Percentiles rank a stretch among this genome's conserved stretches.
Conservation (phyloP, 1,284 basidiomycete species). For the Ceratobasidium sp. region DNA sequence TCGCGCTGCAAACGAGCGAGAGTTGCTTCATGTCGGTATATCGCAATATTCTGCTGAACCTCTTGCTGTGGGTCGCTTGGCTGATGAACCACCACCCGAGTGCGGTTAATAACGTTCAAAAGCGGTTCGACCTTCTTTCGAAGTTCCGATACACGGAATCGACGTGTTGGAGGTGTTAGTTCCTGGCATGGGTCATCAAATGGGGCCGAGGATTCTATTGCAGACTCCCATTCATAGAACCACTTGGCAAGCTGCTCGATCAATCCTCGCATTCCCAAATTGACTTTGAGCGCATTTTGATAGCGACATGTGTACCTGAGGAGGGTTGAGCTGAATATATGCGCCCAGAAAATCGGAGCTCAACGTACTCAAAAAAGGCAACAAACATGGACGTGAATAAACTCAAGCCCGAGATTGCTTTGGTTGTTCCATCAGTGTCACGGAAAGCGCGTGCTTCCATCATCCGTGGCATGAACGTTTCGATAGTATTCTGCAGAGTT, state of each 20-base stretch:
- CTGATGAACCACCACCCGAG: not conserved
- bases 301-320: constrained; percentile 65
- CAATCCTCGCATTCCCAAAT: constrained; percentile 56
- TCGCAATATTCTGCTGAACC: constrained; percentile 45
- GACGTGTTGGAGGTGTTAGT: constrained; percentile 30
- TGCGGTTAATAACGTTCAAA: not conserved
- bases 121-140: constrained; percentile 1
- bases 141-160: not conserved
- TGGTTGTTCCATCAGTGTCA: constrained; percentile 48
- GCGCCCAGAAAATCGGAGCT: not conserved
- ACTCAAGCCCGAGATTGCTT: constrained; percentile 51
- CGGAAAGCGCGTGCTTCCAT: constrained; percentile 55
- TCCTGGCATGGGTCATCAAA: constrained; percentile 50
- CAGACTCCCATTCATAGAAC: constrained; percentile 58
- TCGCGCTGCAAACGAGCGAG: constrained; percentile 51
- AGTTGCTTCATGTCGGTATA: constrained; percentile 42
- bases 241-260: constrained; percentile 56
- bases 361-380: constrained; percentile 62
- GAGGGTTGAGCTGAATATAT: not conserved
- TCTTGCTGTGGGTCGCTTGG: not conserved
- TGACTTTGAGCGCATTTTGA: constrained; percentile 59
- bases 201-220: constrained; percentile 52
- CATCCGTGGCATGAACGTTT: constrained; percentile 55
- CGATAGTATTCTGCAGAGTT: constrained; percentile 54
- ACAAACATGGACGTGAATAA: constrained; percentile 59